Evolutionary conservation across 352 stramenopile species (phyloP), one percentile per base, ranked within the genome.

Genomic region (Pythium sp.): DNA sequence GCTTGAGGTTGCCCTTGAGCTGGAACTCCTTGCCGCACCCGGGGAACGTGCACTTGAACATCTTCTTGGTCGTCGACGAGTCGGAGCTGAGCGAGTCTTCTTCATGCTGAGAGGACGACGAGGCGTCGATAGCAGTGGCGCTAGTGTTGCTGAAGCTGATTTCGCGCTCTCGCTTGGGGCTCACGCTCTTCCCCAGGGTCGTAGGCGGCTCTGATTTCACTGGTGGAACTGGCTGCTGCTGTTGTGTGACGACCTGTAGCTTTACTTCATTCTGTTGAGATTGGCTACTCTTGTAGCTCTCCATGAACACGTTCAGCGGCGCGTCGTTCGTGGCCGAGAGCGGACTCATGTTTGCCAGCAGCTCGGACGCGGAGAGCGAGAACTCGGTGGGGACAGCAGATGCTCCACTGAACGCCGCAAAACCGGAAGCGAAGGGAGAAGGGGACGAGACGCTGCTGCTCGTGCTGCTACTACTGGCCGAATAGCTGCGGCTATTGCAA

Each of bases 1-100:
- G 67, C 54, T 90, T 90, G 14, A 86, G 67, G 59, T 90, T 90
- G 2, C 82, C 82, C 64, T 90, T 90, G 68, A 89, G 79, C 24
- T 84, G 75, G 63, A 90, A 90, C 58, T 84, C 71, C 15, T 80
- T 77, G 2, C 71, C 77, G 32, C 82, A 90, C 20, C 81, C 78
- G 0, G 79, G 78, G 68, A 84, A 89, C 28, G 70, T 68, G 61
- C 79, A 90, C 5, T 75, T 71, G 54, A 84, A 87, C 9, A 84
- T 38, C 47, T 60, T 59, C 11, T 71, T 59, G 28, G 34, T 38
- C 43, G 51, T n/a, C 9, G 49, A 34, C 51, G 62, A 62, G 34
- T 47, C n/a, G 20, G 34, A 65, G 15, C 41, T 49, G 41, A 49
- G 41, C 59, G 59, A 58, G 41, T 55, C 59, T 47, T 59, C 54